Base-by-base conservation (phyloP, 2,329 filamentous ascomycete species). In the Aspergillus novofumigatus region DNA sequence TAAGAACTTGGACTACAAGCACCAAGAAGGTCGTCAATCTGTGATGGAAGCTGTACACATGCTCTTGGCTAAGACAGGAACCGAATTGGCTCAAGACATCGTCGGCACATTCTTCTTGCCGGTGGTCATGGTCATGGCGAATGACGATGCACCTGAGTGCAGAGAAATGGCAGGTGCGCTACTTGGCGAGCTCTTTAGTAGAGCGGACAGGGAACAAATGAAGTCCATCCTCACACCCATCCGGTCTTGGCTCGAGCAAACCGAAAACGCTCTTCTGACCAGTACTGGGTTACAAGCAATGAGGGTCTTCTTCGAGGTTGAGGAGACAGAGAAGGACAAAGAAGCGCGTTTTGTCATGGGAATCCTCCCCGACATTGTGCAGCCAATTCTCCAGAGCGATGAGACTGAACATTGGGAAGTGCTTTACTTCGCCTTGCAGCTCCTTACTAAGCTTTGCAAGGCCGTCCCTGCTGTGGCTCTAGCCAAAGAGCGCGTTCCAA, bases 31-130 rank as follows among this genome's bases (percentile, higher is more conserved):
- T 28, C 85, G 95, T 41, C 81, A 96, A 59, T 97, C 92, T 0
- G 91, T 97, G 28, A 91, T 99, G 85, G 94, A 99, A 75, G 86
- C 93, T 3, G 81, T 97, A 49, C 88, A 96, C 69, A 81, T 92
- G 47, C 80, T 99, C n/a, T 80, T 97, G 23, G 86, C 85, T 61
- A 97, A 97, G 75, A 87, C 92, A 4, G 88, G 89, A 0, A 85
- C 91, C 42, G 89, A 92, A 26, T 85, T 92, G 49, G 85, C 92
- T 7, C 91, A 95, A 70, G 90, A 96, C 63, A 84, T 96, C 35
- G 82, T 91, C 0, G 85, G 85, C 1, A 89, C 86, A 21, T 90
- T 92, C 69, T 99, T 97, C 77, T 81, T 95, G 23, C 92, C 92
- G 0, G 75, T 99, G 5, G 86, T 97, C 52, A 85, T 96, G 65